Base-by-base conservation (phyloP, 2,329 filamentous ascomycete genomes). In the Colletotrichum plurivorum region DNA sequence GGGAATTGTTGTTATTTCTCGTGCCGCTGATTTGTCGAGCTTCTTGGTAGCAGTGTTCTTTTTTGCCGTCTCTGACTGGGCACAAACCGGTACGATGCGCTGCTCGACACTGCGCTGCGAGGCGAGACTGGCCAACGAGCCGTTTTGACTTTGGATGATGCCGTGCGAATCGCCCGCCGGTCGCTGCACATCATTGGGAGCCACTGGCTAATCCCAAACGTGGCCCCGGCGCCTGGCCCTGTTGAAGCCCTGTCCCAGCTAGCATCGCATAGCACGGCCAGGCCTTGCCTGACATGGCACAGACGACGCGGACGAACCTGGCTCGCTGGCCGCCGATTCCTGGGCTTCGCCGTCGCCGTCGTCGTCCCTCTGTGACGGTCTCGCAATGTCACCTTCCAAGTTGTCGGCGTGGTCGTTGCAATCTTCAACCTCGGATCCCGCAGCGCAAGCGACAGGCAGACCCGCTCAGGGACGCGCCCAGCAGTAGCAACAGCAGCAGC, bases 401-500 rank as follows among this genome's bases (percentile, higher is more conserved):
- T 58, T 60, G n/a, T 25, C 67, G 54, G 62, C 18, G 25, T 46
- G 25, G 54, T 65, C 49, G 31, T 61, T 67, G 49, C 60, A 56
- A 62, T 68, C 52, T 63, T 66, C 63, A 61, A 43, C 68, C 63
- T 71, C 64, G 70, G 63, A 54, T 69, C 68, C 46, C 60, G 52
- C 55, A 71, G 49, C 46, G 39, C 68, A 51, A 67, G 53, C 18
- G 45, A 73, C 41, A 43, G 31, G 31, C 31, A 4, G 31, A 10
- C 31, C 8, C 31, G 31, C 31, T 9, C 31, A 36, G 31, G 31
- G 31, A 36, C 31, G 31, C 31, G 31, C 31, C 31, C 31, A 36
- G 78, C 75, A 78, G 74, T 74, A 77, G 79, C 75, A 75, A 77
- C 78, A 76, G 74, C 75, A 77, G 79, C 75, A 75, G 77, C 78